These are phyloP conservation scores for Candida maesae DNA, from an alignment of 805 yeast species.

Conservation along the genomic window DNA sequence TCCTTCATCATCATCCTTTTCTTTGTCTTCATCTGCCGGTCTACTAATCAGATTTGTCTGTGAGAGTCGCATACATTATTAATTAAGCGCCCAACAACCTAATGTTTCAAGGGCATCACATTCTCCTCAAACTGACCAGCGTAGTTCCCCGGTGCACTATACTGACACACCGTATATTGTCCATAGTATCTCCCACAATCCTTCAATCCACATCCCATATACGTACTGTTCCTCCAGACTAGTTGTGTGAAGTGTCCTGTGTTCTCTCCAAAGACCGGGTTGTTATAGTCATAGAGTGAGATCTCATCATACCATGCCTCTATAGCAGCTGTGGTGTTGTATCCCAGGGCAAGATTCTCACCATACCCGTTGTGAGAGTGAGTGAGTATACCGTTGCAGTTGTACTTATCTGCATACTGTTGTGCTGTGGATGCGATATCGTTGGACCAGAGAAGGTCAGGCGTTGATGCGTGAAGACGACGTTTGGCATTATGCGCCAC, in stretches of 20 bases:
- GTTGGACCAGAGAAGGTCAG: conserved; percentile 51
- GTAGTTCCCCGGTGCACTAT: conserved; percentile 63
- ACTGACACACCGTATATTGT: conserved; percentile 65
- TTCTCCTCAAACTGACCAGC: conserved; percentile 38
- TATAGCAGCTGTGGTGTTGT: conserved; percentile 51
- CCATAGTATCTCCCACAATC: conserved; percentile 49
- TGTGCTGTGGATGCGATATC: conserved; percentile 52
- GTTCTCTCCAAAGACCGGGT: conserved; percentile 40
- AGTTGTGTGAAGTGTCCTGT: conserved; percentile 83
- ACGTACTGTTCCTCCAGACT: conserved; percentile 62
- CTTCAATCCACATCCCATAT: conserved; percentile 68
- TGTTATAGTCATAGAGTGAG: conserved; percentile 44
- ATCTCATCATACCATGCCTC: conserved; percentile 77
- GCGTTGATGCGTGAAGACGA: conserved; percentile 44
- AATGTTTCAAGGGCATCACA: conserved; percentile 25
- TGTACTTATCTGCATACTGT: conserved; percentile 49
- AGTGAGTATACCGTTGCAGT: conserved; percentile 51
- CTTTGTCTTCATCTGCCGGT: no score
- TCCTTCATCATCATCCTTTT: no score
- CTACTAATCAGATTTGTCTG: no score
- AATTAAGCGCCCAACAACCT: not conserved
- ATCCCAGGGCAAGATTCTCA: conserved; percentile 81
- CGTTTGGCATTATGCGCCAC: conserved; percentile 54
- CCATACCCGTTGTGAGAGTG: conserved; percentile 67
- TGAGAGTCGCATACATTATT: no score